phyloP scores from a whole-genome alignment of 257 asterid species.

The Scutellaria barbata region DNA sequence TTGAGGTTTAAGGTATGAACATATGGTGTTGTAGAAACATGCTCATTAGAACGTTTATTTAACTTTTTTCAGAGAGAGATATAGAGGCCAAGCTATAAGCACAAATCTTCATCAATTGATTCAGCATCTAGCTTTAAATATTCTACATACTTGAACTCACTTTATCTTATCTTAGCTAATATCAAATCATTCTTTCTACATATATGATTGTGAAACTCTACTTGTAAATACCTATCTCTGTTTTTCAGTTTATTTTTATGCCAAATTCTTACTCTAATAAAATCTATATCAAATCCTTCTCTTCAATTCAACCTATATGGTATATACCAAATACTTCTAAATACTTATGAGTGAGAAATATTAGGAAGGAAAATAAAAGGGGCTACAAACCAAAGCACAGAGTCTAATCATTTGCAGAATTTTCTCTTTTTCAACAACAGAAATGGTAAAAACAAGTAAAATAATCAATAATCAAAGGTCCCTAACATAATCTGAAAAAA shows the following conservation, averaged over 20 bases:
- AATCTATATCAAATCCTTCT: neutral
- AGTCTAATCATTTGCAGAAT: no score
- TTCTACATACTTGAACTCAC: neutral
- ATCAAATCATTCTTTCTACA: neutral
- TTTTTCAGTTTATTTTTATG: conserved; percentile 4
- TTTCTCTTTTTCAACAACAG: neutral
- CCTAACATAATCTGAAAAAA: neutral
- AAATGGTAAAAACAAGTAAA: conserved; percentile 2
- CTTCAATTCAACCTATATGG: neutral
- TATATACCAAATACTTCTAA: no score
- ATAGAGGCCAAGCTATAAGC: neutral
- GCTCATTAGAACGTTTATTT: neutral
- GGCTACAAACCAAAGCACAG: no score
- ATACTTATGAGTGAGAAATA: no score
- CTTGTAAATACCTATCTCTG: neutral
- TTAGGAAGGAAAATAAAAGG: no score
- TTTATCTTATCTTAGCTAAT: conserved; percentile 1
- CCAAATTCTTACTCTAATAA: neutral
- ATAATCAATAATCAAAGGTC: no score
- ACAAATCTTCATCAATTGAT: neutral
- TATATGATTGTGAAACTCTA: neutral
- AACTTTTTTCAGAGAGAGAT: neutral
- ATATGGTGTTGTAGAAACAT: neutral
- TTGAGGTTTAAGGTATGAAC: neutral
- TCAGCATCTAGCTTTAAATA: neutral